Evolutionary conservation across 768 basidiomycete species (phyloP).

Genomic region (Pulveroboletus sp.): DNA sequence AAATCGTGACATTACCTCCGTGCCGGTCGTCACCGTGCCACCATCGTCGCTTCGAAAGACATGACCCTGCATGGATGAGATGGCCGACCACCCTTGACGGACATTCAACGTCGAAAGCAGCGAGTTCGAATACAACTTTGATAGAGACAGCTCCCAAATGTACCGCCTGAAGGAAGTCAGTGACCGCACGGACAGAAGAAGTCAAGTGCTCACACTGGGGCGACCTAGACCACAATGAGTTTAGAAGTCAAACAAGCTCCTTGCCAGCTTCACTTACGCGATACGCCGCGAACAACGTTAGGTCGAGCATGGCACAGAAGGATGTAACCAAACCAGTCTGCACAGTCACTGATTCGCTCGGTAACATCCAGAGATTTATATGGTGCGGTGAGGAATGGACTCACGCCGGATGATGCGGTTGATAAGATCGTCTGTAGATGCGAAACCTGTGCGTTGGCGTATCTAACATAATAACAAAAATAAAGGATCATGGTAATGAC

Average conservation of each 20-base stretch:
- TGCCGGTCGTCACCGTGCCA: no score
- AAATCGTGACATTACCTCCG: no score
- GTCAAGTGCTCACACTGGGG: no score
- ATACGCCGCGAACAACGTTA: conserved; percentile 21
- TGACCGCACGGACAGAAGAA: neutral
- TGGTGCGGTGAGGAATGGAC: conserved; percentile 1
- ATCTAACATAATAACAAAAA: conserved; percentile 31
- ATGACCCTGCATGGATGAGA: neutral
- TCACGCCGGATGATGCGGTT: conserved; percentile 41
- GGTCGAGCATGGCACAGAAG: conserved; percentile 16
- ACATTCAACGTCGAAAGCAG: conserved; percentile 22
- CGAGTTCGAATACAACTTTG: conserved; percentile 26
- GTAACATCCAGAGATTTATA: neutral
- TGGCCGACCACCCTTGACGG: conserved; percentile 21
- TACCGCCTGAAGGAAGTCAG: conserved; percentile 8
- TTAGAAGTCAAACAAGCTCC: no score
- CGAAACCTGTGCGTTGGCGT: conserved; percentile 41
- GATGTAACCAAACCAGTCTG: conserved; percentile 27
- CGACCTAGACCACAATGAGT: no score
- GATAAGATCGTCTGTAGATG: conserved; percentile 34
- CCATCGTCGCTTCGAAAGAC: no score
- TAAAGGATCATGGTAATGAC: neutral
- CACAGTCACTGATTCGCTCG: conserved; percentile 22
- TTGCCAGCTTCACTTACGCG: conserved; percentile 11
- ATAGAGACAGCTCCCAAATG: conserved; percentile 23